These are phyloP conservation scores for Silene uniflora DNA, from an alignment of 148 eudicot genomes.

Conservation along the genomic window DNA sequence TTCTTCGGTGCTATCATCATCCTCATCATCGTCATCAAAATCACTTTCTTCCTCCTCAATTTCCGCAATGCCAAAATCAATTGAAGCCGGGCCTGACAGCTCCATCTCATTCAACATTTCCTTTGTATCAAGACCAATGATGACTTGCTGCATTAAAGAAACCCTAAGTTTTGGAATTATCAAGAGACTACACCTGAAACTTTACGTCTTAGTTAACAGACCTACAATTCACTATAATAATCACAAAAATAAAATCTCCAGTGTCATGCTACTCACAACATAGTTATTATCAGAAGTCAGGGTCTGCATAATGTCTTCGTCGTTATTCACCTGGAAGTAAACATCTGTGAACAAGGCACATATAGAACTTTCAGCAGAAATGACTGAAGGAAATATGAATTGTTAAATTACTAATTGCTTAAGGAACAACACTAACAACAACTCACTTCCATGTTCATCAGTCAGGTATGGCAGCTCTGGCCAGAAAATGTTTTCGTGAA, in stretches of 20 bases:
- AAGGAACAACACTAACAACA: conserved; percentile 18
- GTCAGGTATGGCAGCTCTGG: conserved; percentile 90
- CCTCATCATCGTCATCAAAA: conserved; percentile 48
- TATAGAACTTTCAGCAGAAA: conserved; percentile 21
- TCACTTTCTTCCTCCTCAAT: conserved; percentile 63
- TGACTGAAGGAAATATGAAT: conserved; percentile 8
- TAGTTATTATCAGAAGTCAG: conserved; percentile 65
- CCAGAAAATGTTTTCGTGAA: conserved; percentile 87
- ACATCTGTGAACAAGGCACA: conserved; percentile 58
- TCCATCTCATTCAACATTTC: conserved; percentile 81
- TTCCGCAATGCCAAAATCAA: conserved; percentile 52
- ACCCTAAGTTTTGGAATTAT: conserved; percentile 3
- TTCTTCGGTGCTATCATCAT: conserved; percentile 44
- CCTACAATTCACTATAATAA: background rate
- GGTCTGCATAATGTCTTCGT: conserved; percentile 77
- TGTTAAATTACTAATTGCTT: background rate
- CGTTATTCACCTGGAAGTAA: conserved; percentile 88
- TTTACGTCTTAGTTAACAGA: background rate
- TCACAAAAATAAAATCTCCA: background rate
- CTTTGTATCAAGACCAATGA: conserved; percentile 80
- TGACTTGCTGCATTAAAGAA: conserved; percentile 80
- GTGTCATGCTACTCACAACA: conserved; percentile 50
- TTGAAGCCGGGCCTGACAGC: conserved; percentile 48
- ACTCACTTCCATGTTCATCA: conserved; percentile 96
- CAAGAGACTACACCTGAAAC: conserved; percentile 2